A percentile compares a stretch with the other conserved stretches of the same genome.
These are phyloP conservation scores for Gossypium sturtianum DNA, from an alignment of 345 rosid species.

Conservation along the genomic window DNA sequence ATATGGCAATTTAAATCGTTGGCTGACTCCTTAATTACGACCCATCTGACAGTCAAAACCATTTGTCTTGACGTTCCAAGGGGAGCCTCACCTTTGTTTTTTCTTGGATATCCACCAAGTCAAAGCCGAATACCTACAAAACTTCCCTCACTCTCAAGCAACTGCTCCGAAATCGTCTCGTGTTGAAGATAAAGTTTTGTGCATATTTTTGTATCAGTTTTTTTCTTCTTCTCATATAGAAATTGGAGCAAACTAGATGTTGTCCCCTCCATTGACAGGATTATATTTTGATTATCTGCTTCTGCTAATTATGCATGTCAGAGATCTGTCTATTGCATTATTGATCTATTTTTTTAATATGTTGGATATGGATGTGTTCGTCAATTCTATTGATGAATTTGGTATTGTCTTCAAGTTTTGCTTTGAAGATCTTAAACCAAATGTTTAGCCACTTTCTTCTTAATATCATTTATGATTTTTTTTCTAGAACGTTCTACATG, in stretches of 20 bases:
- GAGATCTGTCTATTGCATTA: not conserved
- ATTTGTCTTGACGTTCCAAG: conserved; percentile 12
- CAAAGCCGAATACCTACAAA: conserved; percentile 51
- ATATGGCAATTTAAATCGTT: no score
- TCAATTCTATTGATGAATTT: not conserved
- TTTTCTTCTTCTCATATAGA: not conserved
- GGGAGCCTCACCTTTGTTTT: not conserved
- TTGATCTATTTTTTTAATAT: not conserved
- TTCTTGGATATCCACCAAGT: conserved; percentile 34
- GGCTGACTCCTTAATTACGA: no score
- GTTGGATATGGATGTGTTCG: not conserved
- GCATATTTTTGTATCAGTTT: no score
- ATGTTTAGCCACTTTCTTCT: not conserved
- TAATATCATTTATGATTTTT: not conserved
- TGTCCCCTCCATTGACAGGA: no score
- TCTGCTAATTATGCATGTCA: not conserved
- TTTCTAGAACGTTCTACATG: no score
- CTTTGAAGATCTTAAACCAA: not conserved
- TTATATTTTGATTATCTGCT: conserved; percentile 7
- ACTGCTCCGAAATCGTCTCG: conserved; percentile 16
- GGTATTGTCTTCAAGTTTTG: not conserved
- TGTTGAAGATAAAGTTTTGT: not conserved
- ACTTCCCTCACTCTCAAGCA: conserved; percentile 50
- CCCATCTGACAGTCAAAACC: conserved; percentile 50
- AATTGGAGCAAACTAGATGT: not conserved